phyloP scores from a whole-genome alignment of 768 basidiomycete species.

The Amanita jacksonii region DNA sequence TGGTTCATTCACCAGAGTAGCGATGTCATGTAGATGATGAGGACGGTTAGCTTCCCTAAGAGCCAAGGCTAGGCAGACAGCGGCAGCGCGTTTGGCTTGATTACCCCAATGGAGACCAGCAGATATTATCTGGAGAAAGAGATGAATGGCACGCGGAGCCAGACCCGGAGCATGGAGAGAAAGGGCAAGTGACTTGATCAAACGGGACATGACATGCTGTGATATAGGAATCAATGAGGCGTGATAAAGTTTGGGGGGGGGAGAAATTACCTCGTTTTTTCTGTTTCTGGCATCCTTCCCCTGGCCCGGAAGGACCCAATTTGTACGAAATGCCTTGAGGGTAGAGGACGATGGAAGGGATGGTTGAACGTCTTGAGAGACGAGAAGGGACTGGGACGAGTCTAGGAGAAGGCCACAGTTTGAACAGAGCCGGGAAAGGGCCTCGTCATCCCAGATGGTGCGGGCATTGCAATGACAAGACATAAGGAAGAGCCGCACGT shows the following conservation, averaged over 20 bases:
- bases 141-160: slow-evolving; percentile 51
- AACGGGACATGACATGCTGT: slow-evolving; percentile 55
- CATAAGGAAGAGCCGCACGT: slow-evolving; percentile 20
- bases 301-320: slow-evolving; percentile 58
- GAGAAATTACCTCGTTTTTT: slow-evolving; percentile 47
- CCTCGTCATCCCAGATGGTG: slow-evolving; percentile 47
- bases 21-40: slow-evolving; percentile 60
- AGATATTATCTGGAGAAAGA: slow-evolving; percentile 63
- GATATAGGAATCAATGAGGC: slow-evolving; percentile 13
- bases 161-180: slow-evolving; percentile 52
- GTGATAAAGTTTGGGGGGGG: slow-evolving; percentile 13
- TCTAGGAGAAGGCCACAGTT: slow-evolving; percentile 64
- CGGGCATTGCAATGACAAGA: slow-evolving; percentile 57
- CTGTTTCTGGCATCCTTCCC: slow-evolving; percentile 55
- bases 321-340: slow-evolving; percentile 40
- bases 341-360: slow-evolving; percentile 24
- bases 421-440: slow-evolving; percentile 55
- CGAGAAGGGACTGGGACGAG: slow-evolving; percentile 50
- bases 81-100: slow-evolving; percentile 59
- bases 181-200: slow-evolving; percentile 50
- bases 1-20: slow-evolving; percentile 51
- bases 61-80: slow-evolving; percentile 59
- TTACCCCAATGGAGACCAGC: slow-evolving; percentile 66
- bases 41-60: slow-evolving; percentile 63
- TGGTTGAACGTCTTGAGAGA: slow-evolving; percentile 31